Conservation (phyloP, 2,329 filamentous ascomycete genomes). For the Diaporthe longicolla region DNA sequence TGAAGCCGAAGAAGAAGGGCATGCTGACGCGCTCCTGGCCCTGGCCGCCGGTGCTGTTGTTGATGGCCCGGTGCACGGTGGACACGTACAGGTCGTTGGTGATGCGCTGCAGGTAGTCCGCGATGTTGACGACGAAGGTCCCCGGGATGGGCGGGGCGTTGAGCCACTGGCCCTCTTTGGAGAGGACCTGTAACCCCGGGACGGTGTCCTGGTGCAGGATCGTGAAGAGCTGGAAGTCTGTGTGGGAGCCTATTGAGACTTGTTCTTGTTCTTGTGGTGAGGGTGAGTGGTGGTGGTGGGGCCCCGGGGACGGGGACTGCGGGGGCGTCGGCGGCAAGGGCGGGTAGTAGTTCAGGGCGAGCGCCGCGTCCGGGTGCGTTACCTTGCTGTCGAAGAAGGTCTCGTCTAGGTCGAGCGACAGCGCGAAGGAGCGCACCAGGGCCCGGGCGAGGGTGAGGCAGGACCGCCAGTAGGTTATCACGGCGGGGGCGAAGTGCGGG, state of each 20-base stretch:
- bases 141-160: slow-evolving; percentile 56
- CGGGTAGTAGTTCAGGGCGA: slow-evolving; percentile 60
- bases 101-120: slow-evolving; percentile 64
- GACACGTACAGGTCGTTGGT: slow-evolving; percentile 64
- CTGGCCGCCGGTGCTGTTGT: slow-evolving; percentile 46
- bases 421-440: slow-evolving; percentile 66
- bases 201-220: slow-evolving; percentile 60
- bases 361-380: slow-evolving; percentile 63
- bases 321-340: slow-evolving; percentile 40
- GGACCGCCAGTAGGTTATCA: slow-evolving; percentile 62
- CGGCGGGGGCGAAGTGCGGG: slow-evolving; percentile 62
- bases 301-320: slow-evolving; percentile 46
- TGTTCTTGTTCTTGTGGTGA: slow-evolving; percentile 41
- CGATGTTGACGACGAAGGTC: slow-evolving; percentile 66
- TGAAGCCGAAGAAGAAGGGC: slow-evolving; percentile 63
- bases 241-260: slow-evolving; percentile 65
- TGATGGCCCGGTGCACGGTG: slow-evolving; percentile 64
- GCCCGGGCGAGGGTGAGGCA: slow-evolving; percentile 65
- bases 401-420: slow-evolving; percentile 68
- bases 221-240: slow-evolving; percentile 67
- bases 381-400: slow-evolving; percentile 68
- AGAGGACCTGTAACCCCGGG: slow-evolving; percentile 61
- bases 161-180: slow-evolving; percentile 57
- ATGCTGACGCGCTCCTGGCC: slow-evolving; percentile 57
- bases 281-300: too few species aligned